Percentiles rank a stretch among this genome's conserved stretches.
These are phyloP conservation scores for Paramecium primaurelia DNA, from an alignment of 73 alveolate genomes.

Conservation along the genomic window DNA sequence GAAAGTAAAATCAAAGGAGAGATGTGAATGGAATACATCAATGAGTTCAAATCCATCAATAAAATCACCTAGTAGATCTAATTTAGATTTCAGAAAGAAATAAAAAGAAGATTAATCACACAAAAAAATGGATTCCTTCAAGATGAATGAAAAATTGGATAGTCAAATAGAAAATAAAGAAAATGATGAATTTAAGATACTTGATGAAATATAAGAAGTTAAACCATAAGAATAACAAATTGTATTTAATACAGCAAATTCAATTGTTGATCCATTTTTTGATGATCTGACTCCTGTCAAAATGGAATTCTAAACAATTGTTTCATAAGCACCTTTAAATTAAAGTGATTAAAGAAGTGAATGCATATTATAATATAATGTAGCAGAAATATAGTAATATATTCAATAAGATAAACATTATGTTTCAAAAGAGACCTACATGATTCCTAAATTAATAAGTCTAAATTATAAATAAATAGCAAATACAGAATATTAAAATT, in stretches of 20 bases:
- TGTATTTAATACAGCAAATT: neutral
- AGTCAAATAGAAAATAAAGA: neutral
- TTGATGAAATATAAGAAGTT: neutral
- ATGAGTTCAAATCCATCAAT: neutral
- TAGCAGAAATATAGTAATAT: constrained; percentile 29
- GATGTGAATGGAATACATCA: constrained; percentile 15
- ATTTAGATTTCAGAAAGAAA: constrained; percentile 39
- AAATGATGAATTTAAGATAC: neutral
- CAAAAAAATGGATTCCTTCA: neutral
- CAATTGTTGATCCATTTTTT: neutral
- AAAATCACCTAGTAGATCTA: constrained; percentile 17
- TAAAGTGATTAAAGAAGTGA: constrained; percentile 39
- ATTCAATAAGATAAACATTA: constrained; percentile 38
- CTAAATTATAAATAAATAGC: neutral
- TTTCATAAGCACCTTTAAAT: constrained; percentile 14
- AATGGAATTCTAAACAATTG: constrained; percentile 37
- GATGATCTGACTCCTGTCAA: constrained; percentile 32
- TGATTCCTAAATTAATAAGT: constrained; percentile 10
- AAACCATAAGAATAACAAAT: neutral
- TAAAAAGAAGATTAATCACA: constrained; percentile 7
- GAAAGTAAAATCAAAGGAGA: constrained; percentile 37
- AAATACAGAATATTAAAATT: neutral
- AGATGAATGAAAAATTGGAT: neutral
- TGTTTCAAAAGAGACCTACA: neutral
- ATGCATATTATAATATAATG: constrained; percentile 40